Evolutionary conservation across 352 stramenopile genomes (phyloP), one percentile per base, ranked within the genome.

Genomic region (Phytopythium ostracodes): DNA sequence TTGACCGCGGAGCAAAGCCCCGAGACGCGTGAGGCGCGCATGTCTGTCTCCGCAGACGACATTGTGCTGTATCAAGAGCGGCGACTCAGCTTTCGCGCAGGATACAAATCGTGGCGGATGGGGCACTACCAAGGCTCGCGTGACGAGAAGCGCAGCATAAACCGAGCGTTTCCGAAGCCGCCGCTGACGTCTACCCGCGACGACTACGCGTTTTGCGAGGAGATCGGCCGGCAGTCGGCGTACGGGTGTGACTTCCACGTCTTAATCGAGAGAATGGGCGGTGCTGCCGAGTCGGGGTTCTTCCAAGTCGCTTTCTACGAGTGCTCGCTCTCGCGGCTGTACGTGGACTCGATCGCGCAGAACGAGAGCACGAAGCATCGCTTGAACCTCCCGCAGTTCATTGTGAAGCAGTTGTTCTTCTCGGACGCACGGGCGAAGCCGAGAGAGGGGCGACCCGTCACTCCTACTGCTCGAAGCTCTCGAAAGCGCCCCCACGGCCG

Each of bases 221-320:
- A 88, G 7, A 61, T 92, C 20, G 88, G 74, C 65, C 78, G 73
- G 8, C 68, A 83, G 40, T 68, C 73, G 6, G 61, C 73, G 2
- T 84, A 84, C 17, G 85, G 85, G 1, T 77, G 75, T 49, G 85
- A 94, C 60, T 91, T 88, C 59, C 85, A 94, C 53, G 47, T 94
- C n/a, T 56, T 94, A 11, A 86, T 95, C 60, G 76, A 91, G 59
- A 78, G 66, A 58, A 59, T 68, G n/a, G 66, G 75, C 31, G 81
- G 75, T 5, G 54, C 56, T 8, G 36, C 87, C 8, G 78, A 84
- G 0, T 92, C 84, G 9, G 84, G 87, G 0, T 92, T 92, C 60
- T 92, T 96, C 59, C 87, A 94, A 59, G 81, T 96, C 59, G 80
- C 84, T 11, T 94, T 96, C 56, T 94, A 94, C 47, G 87, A 96